phyloP scores from a whole-genome alignment of 2,329 filamentous ascomycete species.

The Fusarium longipes region DNA sequence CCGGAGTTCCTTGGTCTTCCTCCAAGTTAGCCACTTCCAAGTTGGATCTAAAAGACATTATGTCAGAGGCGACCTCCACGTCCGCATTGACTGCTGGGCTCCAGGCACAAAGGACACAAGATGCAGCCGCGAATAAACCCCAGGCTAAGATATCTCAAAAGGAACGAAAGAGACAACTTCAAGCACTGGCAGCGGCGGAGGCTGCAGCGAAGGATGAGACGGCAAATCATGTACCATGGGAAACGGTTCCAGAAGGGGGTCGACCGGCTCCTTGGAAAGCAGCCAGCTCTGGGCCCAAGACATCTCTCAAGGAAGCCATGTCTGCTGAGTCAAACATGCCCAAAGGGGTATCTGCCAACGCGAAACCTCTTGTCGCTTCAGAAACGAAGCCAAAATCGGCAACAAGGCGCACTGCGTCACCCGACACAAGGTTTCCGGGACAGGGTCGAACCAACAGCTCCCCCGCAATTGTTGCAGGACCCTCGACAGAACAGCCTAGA shows the following conservation, averaged over 20 bases:
- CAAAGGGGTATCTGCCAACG: slow-evolving; percentile 46
- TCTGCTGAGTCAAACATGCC: slow-evolving; percentile 46
- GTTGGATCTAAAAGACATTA: slow-evolving; percentile 80
- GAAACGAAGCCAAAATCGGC: slow-evolving; percentile 55
- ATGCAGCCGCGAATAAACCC: slow-evolving; percentile 52
- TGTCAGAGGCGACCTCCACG: slow-evolving; percentile 67
- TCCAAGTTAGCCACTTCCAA: slow-evolving; percentile 68
- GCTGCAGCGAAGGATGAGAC: slow-evolving; percentile 52
- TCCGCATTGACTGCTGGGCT: slow-evolving; percentile 67
- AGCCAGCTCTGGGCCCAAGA: slow-evolving; percentile 60
- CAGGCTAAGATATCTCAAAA: slow-evolving; percentile 84
- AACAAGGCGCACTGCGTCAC: slow-evolving; percentile 65
- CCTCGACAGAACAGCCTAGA: slow-evolving; percentile 47
- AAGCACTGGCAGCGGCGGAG: slow-evolving; percentile 67
- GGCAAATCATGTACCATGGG: slow-evolving; percentile 57
- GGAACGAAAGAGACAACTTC: slow-evolving; percentile 86
- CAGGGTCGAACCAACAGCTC: slow-evolving; percentile 59
- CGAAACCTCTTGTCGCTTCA: slow-evolving; percentile 58
- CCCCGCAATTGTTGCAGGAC: slow-evolving; percentile 44
- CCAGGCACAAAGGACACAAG: slow-evolving; percentile 61
- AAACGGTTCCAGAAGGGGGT: slow-evolving; percentile 54
- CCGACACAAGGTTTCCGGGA: slow-evolving; percentile 71
- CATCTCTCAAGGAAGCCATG: slow-evolving; percentile 63
- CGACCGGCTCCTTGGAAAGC: slow-evolving; percentile 74
- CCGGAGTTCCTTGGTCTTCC: slow-evolving; percentile 61